Conservation (phyloP, 352 stramenopile genomes). For the Aphanomyces stellatus region DNA sequence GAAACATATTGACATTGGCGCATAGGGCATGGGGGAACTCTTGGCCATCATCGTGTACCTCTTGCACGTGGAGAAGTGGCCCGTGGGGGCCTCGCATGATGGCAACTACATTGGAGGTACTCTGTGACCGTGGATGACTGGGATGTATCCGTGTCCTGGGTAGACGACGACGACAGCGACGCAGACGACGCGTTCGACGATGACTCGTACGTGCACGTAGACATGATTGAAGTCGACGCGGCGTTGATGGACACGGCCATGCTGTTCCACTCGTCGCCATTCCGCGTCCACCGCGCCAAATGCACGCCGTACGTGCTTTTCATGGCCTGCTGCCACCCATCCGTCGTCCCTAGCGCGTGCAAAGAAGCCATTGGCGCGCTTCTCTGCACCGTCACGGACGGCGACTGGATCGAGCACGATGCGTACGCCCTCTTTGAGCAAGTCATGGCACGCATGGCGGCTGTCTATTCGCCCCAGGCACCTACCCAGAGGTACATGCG, state of each 20-base stretch:
- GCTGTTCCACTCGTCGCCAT: constrained; percentile 39
- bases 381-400: constrained; percentile 36
- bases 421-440: constrained; percentile 53
- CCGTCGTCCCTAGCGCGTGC: constrained; percentile 45
- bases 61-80: constrained; percentile 57
- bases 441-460: constrained; percentile 68
- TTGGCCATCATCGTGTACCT: constrained; percentile 62
- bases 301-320: constrained; percentile 41
- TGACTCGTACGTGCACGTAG: constrained; percentile 58
- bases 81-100: no score
- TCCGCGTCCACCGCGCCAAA: constrained; percentile 30
- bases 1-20: background rate
- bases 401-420: constrained; percentile 52
- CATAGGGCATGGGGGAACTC: constrained; percentile 63
- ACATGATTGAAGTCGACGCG: constrained; percentile 43
- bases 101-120: no score
- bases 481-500: no score
- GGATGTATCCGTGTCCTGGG: no score
- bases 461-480: constrained; percentile 45
- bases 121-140: no score
- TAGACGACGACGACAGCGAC: constrained; percentile 18
- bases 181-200: constrained; percentile 39
- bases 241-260: constrained; percentile 26
- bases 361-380: constrained; percentile 45
- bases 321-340: no score